A percentile compares a stretch with the other conserved stretches of the same genome.
Conservation (phyloP, 2,329 filamentous ascomycete species). For the Metarhizium humberi region DNA sequence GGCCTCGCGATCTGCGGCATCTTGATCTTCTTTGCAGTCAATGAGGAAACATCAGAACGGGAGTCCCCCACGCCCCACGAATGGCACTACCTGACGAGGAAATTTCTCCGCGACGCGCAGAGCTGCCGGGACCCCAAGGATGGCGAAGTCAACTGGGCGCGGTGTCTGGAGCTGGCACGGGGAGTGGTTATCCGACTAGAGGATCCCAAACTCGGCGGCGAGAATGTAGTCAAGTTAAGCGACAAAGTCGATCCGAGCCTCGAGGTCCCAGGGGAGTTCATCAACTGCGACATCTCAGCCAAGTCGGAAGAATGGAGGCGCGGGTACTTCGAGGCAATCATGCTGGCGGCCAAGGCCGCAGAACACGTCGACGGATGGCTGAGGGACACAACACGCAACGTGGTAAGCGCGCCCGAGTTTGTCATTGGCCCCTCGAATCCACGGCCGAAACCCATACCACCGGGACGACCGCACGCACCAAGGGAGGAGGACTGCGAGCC, state of each 20-base stretch:
- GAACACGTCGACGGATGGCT: constrained; percentile 79
- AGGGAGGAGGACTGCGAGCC: constrained; percentile 66
- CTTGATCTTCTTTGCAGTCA: constrained; percentile 54
- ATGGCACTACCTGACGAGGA: constrained; percentile 65
- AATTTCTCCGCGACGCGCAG: constrained; percentile 56
- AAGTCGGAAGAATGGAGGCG: constrained; percentile 80
- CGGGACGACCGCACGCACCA: constrained; percentile 52
- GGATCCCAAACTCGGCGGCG: constrained; percentile 57
- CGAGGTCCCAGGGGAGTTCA: constrained; percentile 59
- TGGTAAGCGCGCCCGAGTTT: constrained; percentile 62
- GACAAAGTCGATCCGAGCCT: constrained; percentile 53
- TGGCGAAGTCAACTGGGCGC: constrained; percentile 55
- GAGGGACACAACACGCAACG: constrained; percentile 53
- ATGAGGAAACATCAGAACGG: constrained; percentile 68
- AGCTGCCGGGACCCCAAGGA: constrained; percentile 46
- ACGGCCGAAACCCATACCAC: constrained; percentile 61
- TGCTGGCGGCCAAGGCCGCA: constrained; percentile 65
- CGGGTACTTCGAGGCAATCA: constrained; percentile 75
- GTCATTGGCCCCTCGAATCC: constrained; percentile 80
- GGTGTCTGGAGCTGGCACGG: constrained; percentile 50
- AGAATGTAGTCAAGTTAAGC: constrained; percentile 46
- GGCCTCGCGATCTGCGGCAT: constrained; percentile 50
- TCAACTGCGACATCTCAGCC: constrained; percentile 58
- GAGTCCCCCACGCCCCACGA: constrained; percentile 73
- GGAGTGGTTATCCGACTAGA: constrained; percentile 59